These are phyloP conservation scores for Sporisorium graminicola DNA, from an alignment of 1,284 basidiomycete species.

Conservation along the genomic window DNA sequence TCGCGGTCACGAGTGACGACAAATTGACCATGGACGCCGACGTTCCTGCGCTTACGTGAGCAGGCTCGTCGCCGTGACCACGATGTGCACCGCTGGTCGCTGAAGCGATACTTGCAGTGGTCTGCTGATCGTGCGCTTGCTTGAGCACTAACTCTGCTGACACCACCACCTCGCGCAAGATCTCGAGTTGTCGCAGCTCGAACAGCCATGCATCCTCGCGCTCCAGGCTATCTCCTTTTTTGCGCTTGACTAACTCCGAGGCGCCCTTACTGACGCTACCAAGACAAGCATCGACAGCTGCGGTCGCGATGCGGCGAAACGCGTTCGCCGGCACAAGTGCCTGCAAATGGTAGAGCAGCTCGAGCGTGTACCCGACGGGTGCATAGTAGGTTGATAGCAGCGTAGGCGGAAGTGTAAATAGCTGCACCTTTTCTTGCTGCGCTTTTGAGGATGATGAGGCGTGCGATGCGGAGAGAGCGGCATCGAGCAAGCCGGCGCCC, in stretches of 20 bases:
- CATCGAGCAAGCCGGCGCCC: slow-evolving; percentile 48
- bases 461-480: slow-evolving; percentile 35
- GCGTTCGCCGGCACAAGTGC: slow-evolving; percentile 18
- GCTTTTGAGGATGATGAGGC: slow-evolving; percentile 26
- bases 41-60: neutral
- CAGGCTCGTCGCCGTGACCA: neutral
- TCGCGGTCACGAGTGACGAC: slow-evolving; percentile 35
- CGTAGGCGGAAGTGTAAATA: slow-evolving; percentile 26
- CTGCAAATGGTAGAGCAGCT: slow-evolving; percentile 44
- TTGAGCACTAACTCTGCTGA: slow-evolving; percentile 36
- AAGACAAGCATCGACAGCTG: slow-evolving; percentile 32
- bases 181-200: slow-evolving; percentile 39
- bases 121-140: slow-evolving; percentile 23
- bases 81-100: neutral
- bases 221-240: slow-evolving; percentile 15
- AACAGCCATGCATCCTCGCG: slow-evolving; percentile 43
- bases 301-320: slow-evolving; percentile 26
- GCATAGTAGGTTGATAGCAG: slow-evolving; percentile 37
- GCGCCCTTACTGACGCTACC: slow-evolving; percentile 22
- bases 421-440: slow-evolving; percentile 38
- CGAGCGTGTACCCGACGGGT: slow-evolving; percentile 32
- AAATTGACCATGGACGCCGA: slow-evolving; percentile 30
- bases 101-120: neutral
- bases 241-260: slow-evolving; percentile 21
- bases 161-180: slow-evolving; percentile 45